A percentile compares a stretch with the other conserved stretches of the same genome.
phyloP scores from a whole-genome alignment of 805 yeast species.

The Barnettozyma botsteinii region DNA sequence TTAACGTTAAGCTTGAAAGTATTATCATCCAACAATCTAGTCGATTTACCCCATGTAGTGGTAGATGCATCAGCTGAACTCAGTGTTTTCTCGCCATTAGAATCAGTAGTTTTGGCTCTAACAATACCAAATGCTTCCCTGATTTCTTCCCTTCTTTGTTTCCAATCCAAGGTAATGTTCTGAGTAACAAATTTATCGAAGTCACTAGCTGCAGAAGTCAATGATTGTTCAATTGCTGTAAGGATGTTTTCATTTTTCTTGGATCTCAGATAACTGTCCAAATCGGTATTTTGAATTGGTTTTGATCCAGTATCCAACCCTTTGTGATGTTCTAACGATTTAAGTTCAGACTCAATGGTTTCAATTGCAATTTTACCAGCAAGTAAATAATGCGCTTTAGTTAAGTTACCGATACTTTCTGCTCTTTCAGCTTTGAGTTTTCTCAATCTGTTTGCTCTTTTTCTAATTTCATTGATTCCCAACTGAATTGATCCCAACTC shows the following conservation, averaged over 20 bases:
- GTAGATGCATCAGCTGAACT: slow-evolving; percentile 12
- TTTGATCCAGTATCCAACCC: slow-evolving; percentile 25
- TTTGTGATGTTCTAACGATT: slow-evolving; percentile 30
- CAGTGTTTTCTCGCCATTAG: slow-evolving; percentile 13
- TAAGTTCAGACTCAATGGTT: slow-evolving; percentile 61
- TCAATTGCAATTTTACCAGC: slow-evolving; percentile 89
- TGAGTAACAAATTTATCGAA: slow-evolving; percentile 73
- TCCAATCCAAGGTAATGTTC: slow-evolving; percentile 81
- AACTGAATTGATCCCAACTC: slow-evolving; percentile 78
- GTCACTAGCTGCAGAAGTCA: slow-evolving; percentile 68
- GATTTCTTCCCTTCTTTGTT: slow-evolving; percentile 64
- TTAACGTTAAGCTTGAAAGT: slow-evolving; percentile 37
- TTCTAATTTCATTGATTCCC: slow-evolving; percentile 71
- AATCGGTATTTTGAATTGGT: slow-evolving; percentile 31
- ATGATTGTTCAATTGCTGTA: slow-evolving; percentile 75
- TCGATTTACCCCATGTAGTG: slow-evolving; percentile 28
- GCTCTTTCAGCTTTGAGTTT: slow-evolving; percentile 33
- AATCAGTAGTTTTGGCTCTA: slow-evolving; percentile 24
- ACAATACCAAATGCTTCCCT: slow-evolving; percentile 65
- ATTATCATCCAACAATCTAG: slow-evolving; percentile 26
- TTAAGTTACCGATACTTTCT: slow-evolving; percentile 35
- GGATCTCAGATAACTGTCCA: slow-evolving; percentile 57
- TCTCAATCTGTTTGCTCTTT: slow-evolving; percentile 56
- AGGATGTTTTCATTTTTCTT: slow-evolving; percentile 81
- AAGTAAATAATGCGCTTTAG: slow-evolving; percentile 79